phyloP scores from a whole-genome alignment of 129 eudicot species.

The Flaveria ramosissima region DNA sequence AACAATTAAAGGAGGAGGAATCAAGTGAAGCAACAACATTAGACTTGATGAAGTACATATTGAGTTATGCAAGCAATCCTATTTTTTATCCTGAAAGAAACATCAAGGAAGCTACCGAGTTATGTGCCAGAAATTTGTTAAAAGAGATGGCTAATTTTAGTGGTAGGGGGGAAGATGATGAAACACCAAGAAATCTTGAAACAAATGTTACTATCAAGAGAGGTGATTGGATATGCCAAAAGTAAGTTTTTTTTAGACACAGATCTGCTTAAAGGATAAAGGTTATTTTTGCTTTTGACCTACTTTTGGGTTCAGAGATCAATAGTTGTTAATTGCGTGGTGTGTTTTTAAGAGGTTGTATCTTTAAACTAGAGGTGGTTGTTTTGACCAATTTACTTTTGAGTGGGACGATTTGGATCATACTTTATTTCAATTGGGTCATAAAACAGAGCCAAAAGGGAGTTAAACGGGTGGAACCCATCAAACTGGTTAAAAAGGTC shows the following conservation, averaged over 20 bases:
- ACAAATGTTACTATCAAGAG: constrained; percentile 64
- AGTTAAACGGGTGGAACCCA: background rate
- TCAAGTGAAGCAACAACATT: constrained; percentile 55
- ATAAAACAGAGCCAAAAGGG: background rate
- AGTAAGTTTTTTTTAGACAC: constrained; percentile 49
- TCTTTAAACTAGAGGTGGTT: background rate
- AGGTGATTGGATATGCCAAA: constrained; percentile 91
- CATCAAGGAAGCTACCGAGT: constrained; percentile 55
- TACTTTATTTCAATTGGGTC: background rate
- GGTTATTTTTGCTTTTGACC: background rate
- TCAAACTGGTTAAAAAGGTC: background rate
- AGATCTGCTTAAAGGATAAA: background rate
- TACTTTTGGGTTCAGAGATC: background rate
- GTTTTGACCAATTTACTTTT: background rate
- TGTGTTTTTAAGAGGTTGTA: background rate
- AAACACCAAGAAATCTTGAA: constrained; percentile 45
- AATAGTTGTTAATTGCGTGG: background rate
- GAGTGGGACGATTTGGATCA: background rate
- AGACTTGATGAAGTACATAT: constrained; percentile 79
- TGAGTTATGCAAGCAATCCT: constrained; percentile 86
- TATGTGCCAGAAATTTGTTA: constrained; percentile 70
- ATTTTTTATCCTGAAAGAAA: constrained; percentile 49
- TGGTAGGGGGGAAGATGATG: constrained; percentile 35
- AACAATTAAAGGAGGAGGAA: constrained; percentile 50
- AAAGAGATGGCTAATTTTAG: constrained; percentile 48